Evolutionary conservation across 345 rosid genomes (phyloP).

Genomic region (Citrus mangshanensis): DNA sequence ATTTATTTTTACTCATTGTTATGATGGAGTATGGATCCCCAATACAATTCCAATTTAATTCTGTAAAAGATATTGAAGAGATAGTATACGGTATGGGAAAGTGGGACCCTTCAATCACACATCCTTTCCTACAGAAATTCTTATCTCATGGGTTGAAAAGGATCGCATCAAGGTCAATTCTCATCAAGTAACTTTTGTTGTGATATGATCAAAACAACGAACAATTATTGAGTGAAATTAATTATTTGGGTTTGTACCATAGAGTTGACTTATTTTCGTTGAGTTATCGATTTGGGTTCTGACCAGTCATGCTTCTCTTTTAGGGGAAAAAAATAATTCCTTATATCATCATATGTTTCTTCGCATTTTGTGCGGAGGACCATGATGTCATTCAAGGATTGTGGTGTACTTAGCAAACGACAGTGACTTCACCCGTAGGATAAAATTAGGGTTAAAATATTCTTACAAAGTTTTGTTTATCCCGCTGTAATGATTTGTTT

Average conservation of each 20-base stretch:
- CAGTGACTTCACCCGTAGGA: background rate
- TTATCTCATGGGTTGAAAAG: background rate
- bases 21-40: constrained; percentile 14
- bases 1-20: too few species aligned
- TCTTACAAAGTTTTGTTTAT: background rate
- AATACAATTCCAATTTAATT: background rate
- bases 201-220: background rate
- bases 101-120: constrained; percentile 17
- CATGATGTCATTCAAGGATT: background rate
- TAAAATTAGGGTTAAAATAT: background rate
- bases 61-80: background rate
- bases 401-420: background rate
- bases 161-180: background rate
- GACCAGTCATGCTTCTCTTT: constrained; percentile 1
- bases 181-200: background rate
- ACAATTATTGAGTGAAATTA: background rate
- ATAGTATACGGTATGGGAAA: background rate
- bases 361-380: background rate
- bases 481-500: background rate
- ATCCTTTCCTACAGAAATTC: constrained; percentile 1
- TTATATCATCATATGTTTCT: background rate
- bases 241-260: background rate
- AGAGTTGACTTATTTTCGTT: constrained; percentile 7
- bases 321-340: background rate
- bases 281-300: background rate